Evolutionary conservation across 164 flowering plant species (phyloP), one percentile per base, ranked within the genome.

Genomic region (Tetracentron sinense): DNA sequence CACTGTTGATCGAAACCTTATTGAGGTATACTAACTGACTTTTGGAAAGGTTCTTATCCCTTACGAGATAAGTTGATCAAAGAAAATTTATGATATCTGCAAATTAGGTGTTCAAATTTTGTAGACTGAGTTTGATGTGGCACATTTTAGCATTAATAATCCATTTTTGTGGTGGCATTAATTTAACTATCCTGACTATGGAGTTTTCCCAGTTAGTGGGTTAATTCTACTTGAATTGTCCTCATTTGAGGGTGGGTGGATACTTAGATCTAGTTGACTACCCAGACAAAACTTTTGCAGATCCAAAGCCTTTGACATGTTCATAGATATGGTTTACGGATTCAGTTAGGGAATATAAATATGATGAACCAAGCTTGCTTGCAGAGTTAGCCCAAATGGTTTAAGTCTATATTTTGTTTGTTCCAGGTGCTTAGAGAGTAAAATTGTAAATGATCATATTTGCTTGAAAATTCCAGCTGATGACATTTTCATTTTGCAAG

Each of bases 1-100:
- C 50, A 82, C 92, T 29, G 92, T 89, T 66, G 96, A 89, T 61
- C 78, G 75, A 56, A 85, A 79, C 74, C 92, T 89, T 53, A 65
- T 89, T 54, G 90, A 89, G 92, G 96, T 87, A 79, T 46, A 51
- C 21, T 20, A 58, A 29, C 25, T 50, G 0, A 49, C 12, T 4
- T 46, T 44, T 7, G 29, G n/a, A n/a, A 46, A 42, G 14, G 1
- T 49, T 11, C 50, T 59, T 12, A 10, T 35, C 51, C 42, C 23
- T 6, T 22, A 38, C 20, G 35, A 54, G 20, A 53, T 21, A 38
- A 7, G 2, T 26, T 30, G 29, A 23, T 23, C 12, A 48, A n/a
- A 44, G 16, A 19, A 15, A 30, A 35, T 17, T 48, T 58, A 5
- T 28, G 11, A 22, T n/a, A 25, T 33, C 35, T 19, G 20, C 35